phyloP scores from a whole-genome alignment of 495 filamentous ascomycete genomes.

The Penicilliopsis zonata region DNA sequence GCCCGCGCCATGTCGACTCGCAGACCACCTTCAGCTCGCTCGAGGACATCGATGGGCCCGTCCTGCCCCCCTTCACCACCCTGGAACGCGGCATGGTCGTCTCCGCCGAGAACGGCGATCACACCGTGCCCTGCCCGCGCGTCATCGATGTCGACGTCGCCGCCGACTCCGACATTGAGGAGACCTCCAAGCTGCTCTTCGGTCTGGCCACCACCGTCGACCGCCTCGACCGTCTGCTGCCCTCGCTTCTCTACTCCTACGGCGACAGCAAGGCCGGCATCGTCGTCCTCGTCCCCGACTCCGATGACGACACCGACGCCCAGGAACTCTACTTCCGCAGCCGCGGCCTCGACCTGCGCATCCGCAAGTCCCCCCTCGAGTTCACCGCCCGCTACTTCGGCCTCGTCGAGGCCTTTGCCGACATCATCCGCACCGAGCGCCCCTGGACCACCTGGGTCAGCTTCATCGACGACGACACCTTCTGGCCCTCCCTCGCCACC shows the following conservation, averaged over 20 bases:
- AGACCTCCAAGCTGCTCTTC: slow-evolving; percentile 39
- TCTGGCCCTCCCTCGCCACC: slow-evolving; percentile 50
- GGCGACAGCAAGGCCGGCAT: slow-evolving; percentile 37
- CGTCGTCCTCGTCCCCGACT: slow-evolving; percentile 36
- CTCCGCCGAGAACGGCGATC: slow-evolving; percentile 23
- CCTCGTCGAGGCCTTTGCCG: slow-evolving; percentile 43
- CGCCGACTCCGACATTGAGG: slow-evolving; percentile 30
- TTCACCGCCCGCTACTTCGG: slow-evolving; percentile 55
- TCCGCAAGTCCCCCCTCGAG: slow-evolving; percentile 39
- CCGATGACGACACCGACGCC: slow-evolving; percentile 29
- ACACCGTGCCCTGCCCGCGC: slow-evolving; percentile 30
- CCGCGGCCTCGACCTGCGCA: slow-evolving; percentile 41
- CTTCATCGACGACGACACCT: slow-evolving; percentile 64
- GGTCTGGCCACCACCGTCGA: slow-evolving; percentile 39
- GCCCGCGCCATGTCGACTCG: slow-evolving; percentile 25
- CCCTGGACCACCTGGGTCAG: slow-evolving; percentile 50
- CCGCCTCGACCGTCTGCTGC: slow-evolving; percentile 34
- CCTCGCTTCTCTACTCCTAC: slow-evolving; percentile 37
- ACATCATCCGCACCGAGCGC: slow-evolving; percentile 32
- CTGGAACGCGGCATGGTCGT: slow-evolving; percentile 37
- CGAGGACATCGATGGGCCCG: slow-evolving; percentile 27
- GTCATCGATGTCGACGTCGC: slow-evolving; percentile 34
- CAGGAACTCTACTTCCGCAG: slow-evolving; percentile 36
- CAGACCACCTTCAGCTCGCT: slow-evolving; percentile 29
- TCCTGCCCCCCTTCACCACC: slow-evolving; percentile 31